Base-by-base conservation (phyloP, 495 filamentous ascomycete genomes). In the Hypoxylon cercidicola region DNA sequence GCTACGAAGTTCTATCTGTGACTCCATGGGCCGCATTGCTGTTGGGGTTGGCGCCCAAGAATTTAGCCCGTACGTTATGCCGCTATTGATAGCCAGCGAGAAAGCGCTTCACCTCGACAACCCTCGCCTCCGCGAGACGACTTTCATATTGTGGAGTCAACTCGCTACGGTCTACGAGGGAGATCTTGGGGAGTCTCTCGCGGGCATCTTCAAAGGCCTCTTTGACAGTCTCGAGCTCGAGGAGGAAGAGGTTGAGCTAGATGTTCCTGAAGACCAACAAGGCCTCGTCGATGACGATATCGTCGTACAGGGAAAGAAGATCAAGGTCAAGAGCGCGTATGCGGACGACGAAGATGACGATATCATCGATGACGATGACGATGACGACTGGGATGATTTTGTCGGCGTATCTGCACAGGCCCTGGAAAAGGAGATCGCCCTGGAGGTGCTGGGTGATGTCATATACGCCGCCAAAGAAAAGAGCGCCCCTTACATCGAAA, bases 341-440 rank as follows among this genome's bases (percentile, higher is more conserved):
- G 84, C 85, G 6, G 77, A 82, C 12, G 85, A 85, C 34, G 86
- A 90, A 41, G 88, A 90, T 44, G 79, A 87, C 41, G 80, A 77
- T 8, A 80, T 78, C 72, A 82, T 82, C 60, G 88, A 89, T 41
- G 80, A 88, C 20, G 87, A 90, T 41, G 90, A 89, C 21, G 88
- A 93, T 19, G 90, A 92, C 49, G 90, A 89, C 40, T 93, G 90
- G 89, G 90, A 94, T 74, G 93, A 96, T 60, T 82, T 85, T 34
- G 79, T 74, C 16, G 88, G 88, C 58, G 89, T 95, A 30, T 94
- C 91, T 21, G 90, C 91, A 39, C 85, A 97, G 49, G 93, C 94
- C 19, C 82, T 97, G 58, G 95, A 99, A 81, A 97, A 99, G 77
- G 95, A 99, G 78, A 96, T 98, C 59, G 95, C 96, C 41, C 84